These are phyloP conservation scores for Fusarium piperis DNA, from an alignment of 2,329 filamentous ascomycete genomes.

Conservation along the genomic window DNA sequence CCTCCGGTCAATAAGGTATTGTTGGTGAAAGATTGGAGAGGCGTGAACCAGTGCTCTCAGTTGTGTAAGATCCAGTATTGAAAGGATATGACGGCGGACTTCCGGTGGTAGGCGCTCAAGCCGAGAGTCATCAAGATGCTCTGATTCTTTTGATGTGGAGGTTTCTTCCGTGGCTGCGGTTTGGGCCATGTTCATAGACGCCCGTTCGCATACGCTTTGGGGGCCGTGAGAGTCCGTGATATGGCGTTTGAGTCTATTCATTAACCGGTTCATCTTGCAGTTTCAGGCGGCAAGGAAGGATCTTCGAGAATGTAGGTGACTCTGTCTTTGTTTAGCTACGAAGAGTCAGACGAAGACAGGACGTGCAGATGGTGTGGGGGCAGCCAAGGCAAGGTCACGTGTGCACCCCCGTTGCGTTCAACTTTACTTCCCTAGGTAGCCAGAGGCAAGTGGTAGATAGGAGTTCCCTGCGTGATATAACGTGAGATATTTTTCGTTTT, in stretches of 20 bases:
- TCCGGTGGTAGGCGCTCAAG: not conserved
- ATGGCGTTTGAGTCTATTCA: not conserved
- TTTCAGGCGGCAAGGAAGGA: not conserved
- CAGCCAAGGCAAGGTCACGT: not conserved
- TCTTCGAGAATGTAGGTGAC: not conserved
- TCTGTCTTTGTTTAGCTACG: not conserved
- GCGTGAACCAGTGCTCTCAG: slow-evolving; percentile 12
- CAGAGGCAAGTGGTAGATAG: not conserved
- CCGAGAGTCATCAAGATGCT: not conserved
- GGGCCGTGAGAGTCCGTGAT: not conserved
- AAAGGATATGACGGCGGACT: slow-evolving; percentile 12
- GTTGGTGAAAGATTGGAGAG: slow-evolving; percentile 15
- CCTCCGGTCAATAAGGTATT: slow-evolving; percentile 10
- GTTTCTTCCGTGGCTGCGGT: not conserved
- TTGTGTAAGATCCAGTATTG: not conserved
- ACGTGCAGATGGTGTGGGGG: not conserved
- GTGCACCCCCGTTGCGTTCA: not conserved
- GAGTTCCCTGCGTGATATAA: not conserved
- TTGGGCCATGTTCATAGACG: not conserved
- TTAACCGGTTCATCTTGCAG: not conserved
- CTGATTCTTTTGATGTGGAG: not conserved
- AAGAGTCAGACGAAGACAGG: not conserved
- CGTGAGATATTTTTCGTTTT: not conserved
- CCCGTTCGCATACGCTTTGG: not conserved
- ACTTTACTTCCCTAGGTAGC: no score